Evolutionary conservation across 208 protist species (phyloP), one percentile per base, ranked within the genome.

Genomic region (Crithidia brevicula): DNA sequence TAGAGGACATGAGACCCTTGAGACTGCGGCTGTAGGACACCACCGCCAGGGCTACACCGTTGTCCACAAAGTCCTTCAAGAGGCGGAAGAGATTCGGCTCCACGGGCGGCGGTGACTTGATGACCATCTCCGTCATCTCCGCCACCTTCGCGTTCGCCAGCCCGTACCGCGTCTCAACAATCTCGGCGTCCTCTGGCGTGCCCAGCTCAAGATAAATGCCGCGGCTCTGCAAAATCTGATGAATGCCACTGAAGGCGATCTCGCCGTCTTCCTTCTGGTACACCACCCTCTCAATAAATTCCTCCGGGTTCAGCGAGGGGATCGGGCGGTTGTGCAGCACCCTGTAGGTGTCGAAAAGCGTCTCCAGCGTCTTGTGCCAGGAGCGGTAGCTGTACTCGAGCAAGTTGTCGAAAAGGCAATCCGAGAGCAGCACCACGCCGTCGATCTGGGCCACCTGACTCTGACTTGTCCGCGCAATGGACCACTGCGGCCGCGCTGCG

Each of bases 61-160:
- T 87, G 36, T 74, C 62, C 0, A 81, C 61, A 10, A 97, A 71
- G 45, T 83, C 74, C 47, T 78, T 62, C 49, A 97, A 47, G 20
- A 97, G 47, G 3, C 74, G 40, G 25, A 83, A 80, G 8, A 97
- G 65, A n/a, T 58, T 61, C 5, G 72, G 46, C 64, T 88, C 86
- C n/a, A 95, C 74, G 8, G 54, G 46, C 16, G 86, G 89, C 18
- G 69, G 67, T n/a, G 75, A 36, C 54, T 81, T 67, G 53, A 72
- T 67, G 22, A 95, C 33, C 60, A 95, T 75, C 67, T 97, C 92
- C 11, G 60, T 68, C 86, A 97, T 87, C 61, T 97, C 92, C 4
- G 89, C 89, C 38, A 97, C 59, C 64, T 97, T 97, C 23, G 89
- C 87, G 67, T 97, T 97, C 16, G 89, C 92, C 20, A 97, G 74